Percentiles rank a stretch among this genome's conserved stretches.
Conservation (phyloP, 1,284 basidiomycete species). For the Puccinia coronata region DNA sequence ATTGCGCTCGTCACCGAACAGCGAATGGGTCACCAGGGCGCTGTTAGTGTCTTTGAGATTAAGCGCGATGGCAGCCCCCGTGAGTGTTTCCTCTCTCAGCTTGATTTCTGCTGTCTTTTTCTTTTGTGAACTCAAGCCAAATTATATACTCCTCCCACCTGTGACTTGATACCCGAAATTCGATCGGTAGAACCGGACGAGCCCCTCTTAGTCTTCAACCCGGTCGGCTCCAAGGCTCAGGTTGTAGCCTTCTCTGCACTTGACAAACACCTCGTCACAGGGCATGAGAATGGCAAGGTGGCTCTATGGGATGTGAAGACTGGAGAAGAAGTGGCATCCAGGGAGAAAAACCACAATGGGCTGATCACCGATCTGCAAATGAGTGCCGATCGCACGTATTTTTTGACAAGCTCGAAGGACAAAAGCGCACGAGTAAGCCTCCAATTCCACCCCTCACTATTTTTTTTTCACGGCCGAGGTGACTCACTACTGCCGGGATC, state of each 20-base stretch:
- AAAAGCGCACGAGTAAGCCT: constrained; percentile 81
- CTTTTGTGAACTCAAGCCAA: not conserved
- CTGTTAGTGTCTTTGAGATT: constrained; percentile 85
- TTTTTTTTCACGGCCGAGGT: too few species aligned
- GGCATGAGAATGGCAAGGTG: constrained; percentile 94
- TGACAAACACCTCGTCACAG: constrained; percentile 81
- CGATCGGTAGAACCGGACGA: constrained; percentile 68
- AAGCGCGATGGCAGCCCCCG: constrained; percentile 73
- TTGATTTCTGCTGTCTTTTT: not conserved
- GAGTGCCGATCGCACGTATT: constrained; percentile 85
- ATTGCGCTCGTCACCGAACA: constrained; percentile 94
- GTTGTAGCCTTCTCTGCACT: constrained; percentile 86
- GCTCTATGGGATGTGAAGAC: constrained; percentile 79
- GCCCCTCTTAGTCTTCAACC: constrained; percentile 76
- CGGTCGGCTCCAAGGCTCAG: constrained; percentile 90
- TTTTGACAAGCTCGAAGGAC: constrained; percentile 94
- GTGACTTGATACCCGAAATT: not conserved
- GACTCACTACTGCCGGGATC: too few species aligned
- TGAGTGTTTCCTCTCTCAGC: constrained; percentile 62
- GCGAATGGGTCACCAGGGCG: constrained; percentile 80
- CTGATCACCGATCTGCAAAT: constrained; percentile 89
- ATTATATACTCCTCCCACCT: too few species aligned
- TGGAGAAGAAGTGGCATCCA: constrained; percentile 77
- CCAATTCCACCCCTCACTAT: too few species aligned
- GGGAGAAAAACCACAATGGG: constrained; percentile 78